Conservation (phyloP, 139 green algal species). For the Microglena sp. region DNA sequence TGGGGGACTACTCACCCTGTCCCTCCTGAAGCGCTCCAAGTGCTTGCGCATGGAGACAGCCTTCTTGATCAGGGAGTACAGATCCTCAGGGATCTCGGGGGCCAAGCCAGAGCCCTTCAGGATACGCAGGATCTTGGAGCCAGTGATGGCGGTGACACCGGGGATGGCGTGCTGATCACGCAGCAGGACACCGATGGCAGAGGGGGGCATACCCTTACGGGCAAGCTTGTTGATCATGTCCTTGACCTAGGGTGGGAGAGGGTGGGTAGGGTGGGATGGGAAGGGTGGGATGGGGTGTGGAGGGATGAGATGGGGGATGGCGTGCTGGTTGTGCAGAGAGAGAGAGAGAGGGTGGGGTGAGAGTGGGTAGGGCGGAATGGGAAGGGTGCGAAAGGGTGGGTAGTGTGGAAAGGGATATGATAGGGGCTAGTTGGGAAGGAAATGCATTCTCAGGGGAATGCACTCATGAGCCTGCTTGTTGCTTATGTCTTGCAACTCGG, state of each 20-base stretch:
- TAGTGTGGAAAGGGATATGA: not conserved
- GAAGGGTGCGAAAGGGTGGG: not conserved
- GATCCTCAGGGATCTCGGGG: slow-evolving; percentile 95
- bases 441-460: too few relatives aligned
- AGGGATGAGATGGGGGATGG: not conserved
- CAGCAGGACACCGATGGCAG: slow-evolving; percentile 93
- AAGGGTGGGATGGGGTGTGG: too few relatives aligned
- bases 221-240: slow-evolving; percentile 94
- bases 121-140: too few relatives aligned
- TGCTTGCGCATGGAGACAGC: slow-evolving; percentile 95
- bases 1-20: too few relatives aligned
- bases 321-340: too few relatives aligned
- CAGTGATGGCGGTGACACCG: slow-evolving; percentile 73
- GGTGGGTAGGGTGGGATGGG: not conserved
- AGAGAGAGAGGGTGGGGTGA: too few relatives aligned
- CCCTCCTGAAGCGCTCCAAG: slow-evolving; percentile 93
- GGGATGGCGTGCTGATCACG: slow-evolving; percentile 91
- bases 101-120: slow-evolving; percentile 75
- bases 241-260: slow-evolving; percentile 56
- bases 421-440: too few relatives aligned
- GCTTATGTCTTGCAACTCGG: too few relatives aligned
- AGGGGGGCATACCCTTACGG: slow-evolving; percentile 96
- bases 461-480: too few relatives aligned
- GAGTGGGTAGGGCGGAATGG: too few relatives aligned
- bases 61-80: slow-evolving; percentile 99